Base-by-base conservation (phyloP, 495 filamentous ascomycete species). In the Parathielavia hyrcaniae region DNA sequence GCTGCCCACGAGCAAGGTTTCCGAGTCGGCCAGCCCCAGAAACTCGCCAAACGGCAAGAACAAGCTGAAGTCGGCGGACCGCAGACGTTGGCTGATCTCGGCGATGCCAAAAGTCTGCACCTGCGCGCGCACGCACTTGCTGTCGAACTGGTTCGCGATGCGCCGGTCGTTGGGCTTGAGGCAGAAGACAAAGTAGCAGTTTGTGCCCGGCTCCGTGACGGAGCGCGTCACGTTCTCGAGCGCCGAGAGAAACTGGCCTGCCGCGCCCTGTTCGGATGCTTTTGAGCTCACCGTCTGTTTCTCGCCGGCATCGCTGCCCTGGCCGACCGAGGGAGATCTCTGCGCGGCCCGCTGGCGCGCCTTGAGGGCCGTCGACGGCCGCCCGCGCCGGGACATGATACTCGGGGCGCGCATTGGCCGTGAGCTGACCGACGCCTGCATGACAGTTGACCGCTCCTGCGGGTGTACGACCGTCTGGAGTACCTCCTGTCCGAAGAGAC, bases 101-200 rank as follows among this genome's bases (percentile, higher is more conserved):
- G 92, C 91, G 67, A 98, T 95, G 32, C 93, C 93, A 61, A 98
- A 88, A 0, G 90, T 95, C 70, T 97, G 91, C 5, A 98, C 82
- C 72, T 98, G 93, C 34, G 86, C 86, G 16, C 93, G 84, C 23
- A 98, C 93, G 67, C 91, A 97, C 72, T 98, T 97, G 77, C 90
- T 96, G 70, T 98, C 93, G 62, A 97, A 97, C 69, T 97, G 93
- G 61, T 98, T 97, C 50, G 93, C 92, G 61, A 98, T 98, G 26
- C 92, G 86, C 19, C 93, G 83, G 72, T 97, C 93, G 67, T 98
- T 98, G 9, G 93, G 93, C 71, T 98, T 97, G 50, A 98, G 76
- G 64, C 93, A 97, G 74, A 98, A 96, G 30, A 98, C 82, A 64
- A 97, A 97, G 67, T 97, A 98, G 14, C 88, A 83, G 66, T 97